phyloP scores from a whole-genome alignment of 2,329 filamentous ascomycete species.

The Drechslerella dactyloides region DNA sequence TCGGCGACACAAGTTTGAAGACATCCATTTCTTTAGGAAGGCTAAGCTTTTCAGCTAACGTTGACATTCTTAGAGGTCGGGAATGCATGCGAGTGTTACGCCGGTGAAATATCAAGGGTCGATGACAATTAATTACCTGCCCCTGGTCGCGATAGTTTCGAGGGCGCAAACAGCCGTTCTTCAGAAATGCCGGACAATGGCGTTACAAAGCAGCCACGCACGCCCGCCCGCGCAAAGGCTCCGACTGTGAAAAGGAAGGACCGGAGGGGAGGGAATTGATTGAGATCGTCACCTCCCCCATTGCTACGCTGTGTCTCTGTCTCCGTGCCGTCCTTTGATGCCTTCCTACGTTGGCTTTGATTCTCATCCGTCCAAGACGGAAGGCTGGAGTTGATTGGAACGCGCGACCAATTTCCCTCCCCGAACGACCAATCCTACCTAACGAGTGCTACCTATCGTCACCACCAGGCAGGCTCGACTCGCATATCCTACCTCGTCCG shows the following conservation, averaged over 20 bases:
- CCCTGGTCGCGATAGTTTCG: constrained; percentile 18
- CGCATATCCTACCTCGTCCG: constrained; percentile 51
- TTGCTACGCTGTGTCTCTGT: constrained; percentile 19
- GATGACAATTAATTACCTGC: constrained; percentile 38
- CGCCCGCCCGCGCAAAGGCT: constrained; percentile 16
- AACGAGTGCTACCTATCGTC: constrained; percentile 46
- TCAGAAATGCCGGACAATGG: constrained; percentile 30
- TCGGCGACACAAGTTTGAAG: constrained; percentile 23
- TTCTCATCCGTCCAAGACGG: constrained; percentile 22
- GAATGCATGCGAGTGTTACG: constrained; percentile 43
- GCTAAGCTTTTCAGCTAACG: constrained; percentile 42
- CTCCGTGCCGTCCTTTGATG: constrained; percentile 11
- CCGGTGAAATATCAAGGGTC: constrained; percentile 31
- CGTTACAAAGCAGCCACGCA: constrained; percentile 22
- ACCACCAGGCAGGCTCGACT: constrained; percentile 47
- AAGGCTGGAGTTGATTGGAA: constrained; percentile 20
- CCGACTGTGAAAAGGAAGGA: constrained; percentile 22
- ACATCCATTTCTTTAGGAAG: constrained; percentile 10
- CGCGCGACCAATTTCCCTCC: constrained; percentile 39
- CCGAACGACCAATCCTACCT: constrained; percentile 39
- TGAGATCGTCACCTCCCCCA: constrained; percentile 27
- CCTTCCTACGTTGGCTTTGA: constrained; percentile 10
- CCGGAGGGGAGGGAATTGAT: constrained; percentile 11
- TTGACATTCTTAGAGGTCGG: constrained; percentile 32
- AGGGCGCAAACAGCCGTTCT: constrained; percentile 41